A percentile compares a stretch with the other conserved stretches of the same genome.
These are phyloP conservation scores for Dimocarpus longan DNA, from an alignment of 345 rosid species.

Conservation along the genomic window DNA sequence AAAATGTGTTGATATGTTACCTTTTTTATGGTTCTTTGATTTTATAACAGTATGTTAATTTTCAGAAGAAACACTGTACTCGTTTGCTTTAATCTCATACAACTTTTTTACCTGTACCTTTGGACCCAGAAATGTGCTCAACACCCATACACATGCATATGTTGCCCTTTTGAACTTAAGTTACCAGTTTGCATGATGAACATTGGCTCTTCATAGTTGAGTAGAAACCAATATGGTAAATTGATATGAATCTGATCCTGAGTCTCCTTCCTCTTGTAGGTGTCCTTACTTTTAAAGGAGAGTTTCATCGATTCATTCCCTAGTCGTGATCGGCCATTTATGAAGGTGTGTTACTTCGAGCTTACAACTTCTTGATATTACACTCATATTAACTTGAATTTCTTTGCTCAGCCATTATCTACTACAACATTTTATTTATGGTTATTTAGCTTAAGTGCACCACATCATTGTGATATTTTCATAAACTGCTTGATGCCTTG, in stretches of 20 bases:
- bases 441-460: neutral
- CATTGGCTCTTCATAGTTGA: neutral
- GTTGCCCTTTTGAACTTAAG: neutral
- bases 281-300: constrained; percentile 88
- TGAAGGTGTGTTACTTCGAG: constrained; percentile 62
- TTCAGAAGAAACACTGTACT: too few relatives aligned
- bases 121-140: neutral
- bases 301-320: constrained; percentile 90
- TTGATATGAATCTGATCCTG: constrained; percentile 7
- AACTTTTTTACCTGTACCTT: neutral
- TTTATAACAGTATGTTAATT: neutral
- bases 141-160: neutral
- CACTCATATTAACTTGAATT: neutral
- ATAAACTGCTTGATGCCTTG: neutral
- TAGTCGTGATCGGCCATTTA: constrained; percentile 75
- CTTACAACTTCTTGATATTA: neutral
- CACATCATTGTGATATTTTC: neutral
- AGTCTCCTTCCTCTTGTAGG: constrained; percentile 43
- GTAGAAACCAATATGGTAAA: neutral
- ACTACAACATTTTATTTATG: neutral
- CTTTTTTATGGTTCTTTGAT: neutral
- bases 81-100: neutral
- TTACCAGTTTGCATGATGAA: neutral
- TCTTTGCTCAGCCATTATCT: neutral
- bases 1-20: neutral